phyloP scores from a whole-genome alignment of 495 filamentous ascomycete genomes.

The Chlorociboria aeruginascens region DNA sequence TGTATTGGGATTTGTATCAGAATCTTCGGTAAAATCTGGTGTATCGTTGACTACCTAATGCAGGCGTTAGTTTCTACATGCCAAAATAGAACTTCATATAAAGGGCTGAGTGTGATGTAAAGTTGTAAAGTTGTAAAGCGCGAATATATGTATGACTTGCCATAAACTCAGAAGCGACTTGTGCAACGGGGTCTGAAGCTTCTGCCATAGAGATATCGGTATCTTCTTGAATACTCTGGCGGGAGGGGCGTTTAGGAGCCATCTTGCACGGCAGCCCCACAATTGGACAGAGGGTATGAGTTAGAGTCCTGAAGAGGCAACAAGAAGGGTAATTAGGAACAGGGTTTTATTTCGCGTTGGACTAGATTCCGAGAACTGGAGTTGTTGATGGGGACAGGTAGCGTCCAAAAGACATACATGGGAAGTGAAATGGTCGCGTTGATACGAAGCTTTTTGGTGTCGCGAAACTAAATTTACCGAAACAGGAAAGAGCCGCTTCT shows the following conservation, averaged over 20 bases:
- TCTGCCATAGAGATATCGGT: constrained; percentile 49
- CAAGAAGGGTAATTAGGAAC: background rate
- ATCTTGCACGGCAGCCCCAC: constrained; percentile 28
- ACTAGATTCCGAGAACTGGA: background rate
- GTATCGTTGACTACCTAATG: constrained; percentile 67
- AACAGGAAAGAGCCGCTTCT: too few relatives aligned
- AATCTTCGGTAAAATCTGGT: constrained; percentile 81
- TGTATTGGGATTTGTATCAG: constrained; percentile 86
- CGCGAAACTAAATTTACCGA: too few relatives aligned
- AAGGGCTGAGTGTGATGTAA: background rate
- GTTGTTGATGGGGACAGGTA: constrained; percentile 1
- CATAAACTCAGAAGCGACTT: constrained; percentile 30
- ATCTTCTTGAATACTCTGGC: constrained; percentile 28
- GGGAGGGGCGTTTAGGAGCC: constrained; percentile 43
- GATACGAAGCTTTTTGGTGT: too few relatives aligned
- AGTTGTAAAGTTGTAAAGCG: background rate
- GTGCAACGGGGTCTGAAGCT: constrained; percentile 36
- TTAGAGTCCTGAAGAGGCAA: constrained; percentile 1
- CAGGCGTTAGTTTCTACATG: constrained; percentile 9
- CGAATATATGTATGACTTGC: constrained; percentile 25
- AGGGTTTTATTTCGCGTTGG: constrained; percentile 4
- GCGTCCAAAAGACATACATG: too few relatives aligned
- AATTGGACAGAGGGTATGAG: background rate
- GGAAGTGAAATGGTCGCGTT: too few relatives aligned
- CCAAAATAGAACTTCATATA: background rate